Evolutionary conservation across 2,329 filamentous ascomycete species (phyloP).

Genomic region (Fusarium mexicanum): DNA sequence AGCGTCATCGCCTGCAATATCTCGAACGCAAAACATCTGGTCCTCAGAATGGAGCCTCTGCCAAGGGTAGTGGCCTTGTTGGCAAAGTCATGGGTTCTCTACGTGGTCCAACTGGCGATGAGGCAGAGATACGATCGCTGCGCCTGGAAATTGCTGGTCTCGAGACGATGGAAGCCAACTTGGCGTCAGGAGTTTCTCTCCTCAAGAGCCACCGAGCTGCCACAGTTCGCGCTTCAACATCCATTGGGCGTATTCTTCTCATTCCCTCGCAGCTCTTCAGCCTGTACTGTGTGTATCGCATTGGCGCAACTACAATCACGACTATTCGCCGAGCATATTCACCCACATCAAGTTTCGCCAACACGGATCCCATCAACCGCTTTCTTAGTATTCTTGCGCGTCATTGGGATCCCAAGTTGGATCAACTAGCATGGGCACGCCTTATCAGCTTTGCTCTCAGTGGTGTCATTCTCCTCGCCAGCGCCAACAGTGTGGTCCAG

Average conservation of each 20-base stretch:
- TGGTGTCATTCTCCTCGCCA: slow-evolving; percentile 83
- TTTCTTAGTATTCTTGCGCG: slow-evolving; percentile 81
- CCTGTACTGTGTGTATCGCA: slow-evolving; percentile 85
- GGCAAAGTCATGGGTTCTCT: slow-evolving; percentile 78
- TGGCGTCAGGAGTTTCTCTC: slow-evolving; percentile 71
- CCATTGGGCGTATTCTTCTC: slow-evolving; percentile 71
- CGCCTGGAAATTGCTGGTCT: slow-evolving; percentile 82
- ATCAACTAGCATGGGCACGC: slow-evolving; percentile 84
- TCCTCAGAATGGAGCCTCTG: slow-evolving; percentile 37
- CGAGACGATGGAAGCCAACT: slow-evolving; percentile 79
- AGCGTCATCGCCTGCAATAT: slow-evolving; percentile 75
- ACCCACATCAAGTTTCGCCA: slow-evolving; percentile 64
- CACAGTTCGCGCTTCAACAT: slow-evolving; percentile 73
- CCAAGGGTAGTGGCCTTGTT: slow-evolving; percentile 65
- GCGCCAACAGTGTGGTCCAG: slow-evolving; percentile 84
- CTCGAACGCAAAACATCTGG: slow-evolving; percentile 70
- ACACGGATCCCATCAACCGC: slow-evolving; percentile 84
- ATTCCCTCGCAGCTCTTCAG: slow-evolving; percentile 75
- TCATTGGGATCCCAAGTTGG: slow-evolving; percentile 84
- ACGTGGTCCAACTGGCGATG: slow-evolving; percentile 69
- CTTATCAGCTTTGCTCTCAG: slow-evolving; percentile 87
- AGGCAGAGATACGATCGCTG: slow-evolving; percentile 68
- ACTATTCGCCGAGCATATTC: slow-evolving; percentile 66
- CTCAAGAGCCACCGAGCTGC: slow-evolving; percentile 71
- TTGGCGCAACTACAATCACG: slow-evolving; percentile 75